These are phyloP conservation scores for Blumeriella jaapii DNA, from an alignment of 2,329 filamentous ascomycete species.

Conservation along the genomic window DNA sequence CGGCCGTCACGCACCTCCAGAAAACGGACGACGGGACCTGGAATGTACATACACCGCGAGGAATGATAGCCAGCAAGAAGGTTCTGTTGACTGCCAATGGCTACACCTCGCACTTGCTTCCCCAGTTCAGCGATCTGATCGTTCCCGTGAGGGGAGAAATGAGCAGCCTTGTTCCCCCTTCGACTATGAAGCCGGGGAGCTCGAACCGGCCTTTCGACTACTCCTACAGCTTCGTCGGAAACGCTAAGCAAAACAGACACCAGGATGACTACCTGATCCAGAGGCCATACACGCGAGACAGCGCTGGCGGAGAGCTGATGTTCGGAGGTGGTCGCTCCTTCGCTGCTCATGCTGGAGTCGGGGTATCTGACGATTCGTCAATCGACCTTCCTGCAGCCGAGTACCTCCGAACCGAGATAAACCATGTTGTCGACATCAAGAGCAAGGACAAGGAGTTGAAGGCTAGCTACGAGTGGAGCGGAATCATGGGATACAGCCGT, in stretches of 20 bases:
- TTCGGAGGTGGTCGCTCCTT: constrained; percentile 57
- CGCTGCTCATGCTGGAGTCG: constrained; percentile 41
- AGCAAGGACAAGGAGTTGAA: constrained; percentile 32
- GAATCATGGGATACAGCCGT: constrained; percentile 66
- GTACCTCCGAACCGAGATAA: constrained; percentile 23
- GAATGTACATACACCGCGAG: constrained; percentile 56
- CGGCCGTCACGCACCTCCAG: constrained; percentile 45
- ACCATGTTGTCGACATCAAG: constrained; percentile 20
- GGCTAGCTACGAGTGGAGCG: constrained; percentile 52
- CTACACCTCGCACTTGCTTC: constrained; percentile 68
- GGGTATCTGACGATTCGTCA: constrained; percentile 46
- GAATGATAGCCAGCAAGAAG: constrained; percentile 47
- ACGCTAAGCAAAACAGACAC: constrained; percentile 31
- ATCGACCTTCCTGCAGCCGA: constrained; percentile 37
- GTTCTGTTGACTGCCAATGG: constrained; percentile 75
- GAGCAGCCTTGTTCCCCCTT: constrained; percentile 49
- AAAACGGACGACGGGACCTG: constrained; percentile 33
- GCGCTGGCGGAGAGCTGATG: constrained; percentile 44
- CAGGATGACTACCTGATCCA: constrained; percentile 66
- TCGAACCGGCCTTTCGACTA: constrained; percentile 14
- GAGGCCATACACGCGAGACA: constrained; percentile 37
- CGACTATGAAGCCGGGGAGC: constrained; percentile 19
- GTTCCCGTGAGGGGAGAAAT: constrained; percentile 69
- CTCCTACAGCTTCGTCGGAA: constrained; percentile 48
- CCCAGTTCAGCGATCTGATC: constrained; percentile 56